Conservation (phyloP, 352 stramenopile genomes). For the Globisporangium yorkense region DNA sequence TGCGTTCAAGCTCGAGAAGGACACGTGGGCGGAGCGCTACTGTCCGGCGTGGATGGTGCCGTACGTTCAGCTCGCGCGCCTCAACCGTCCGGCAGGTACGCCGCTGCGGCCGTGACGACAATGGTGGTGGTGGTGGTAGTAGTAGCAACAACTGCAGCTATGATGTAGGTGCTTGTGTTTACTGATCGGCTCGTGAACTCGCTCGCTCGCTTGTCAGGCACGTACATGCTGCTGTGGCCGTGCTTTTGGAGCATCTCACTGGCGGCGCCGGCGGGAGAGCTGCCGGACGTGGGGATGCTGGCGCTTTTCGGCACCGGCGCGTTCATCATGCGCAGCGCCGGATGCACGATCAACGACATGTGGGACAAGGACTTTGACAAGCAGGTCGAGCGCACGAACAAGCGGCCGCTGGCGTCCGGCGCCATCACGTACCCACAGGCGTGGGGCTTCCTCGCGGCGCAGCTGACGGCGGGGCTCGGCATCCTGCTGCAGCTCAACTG, state of each 20-base stretch:
- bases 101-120: too few species aligned
- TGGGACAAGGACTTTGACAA: conserved; percentile 98
- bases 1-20: conserved; percentile 69
- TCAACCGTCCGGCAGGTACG: conserved; percentile 75
- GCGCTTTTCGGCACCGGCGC: conserved; percentile 85
- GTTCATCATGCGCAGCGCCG: conserved; percentile 96
- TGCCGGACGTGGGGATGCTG: conserved; percentile 82
- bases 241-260: conserved; percentile 97
- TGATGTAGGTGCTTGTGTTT: too few species aligned
- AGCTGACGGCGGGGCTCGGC: conserved; percentile 89
- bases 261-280: conserved; percentile 68
- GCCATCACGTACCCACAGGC: conserved; percentile 89
- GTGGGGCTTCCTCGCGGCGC: conserved; percentile 89
- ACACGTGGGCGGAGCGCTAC: conserved; percentile 82
- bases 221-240: conserved; percentile 96
- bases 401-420: conserved; percentile 91
- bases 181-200: too few species aligned
- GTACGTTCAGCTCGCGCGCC: conserved; percentile 82
- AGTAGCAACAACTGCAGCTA: too few species aligned
- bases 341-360: conserved; percentile 99
- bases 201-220: conserved; percentile 27
- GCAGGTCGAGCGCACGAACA: conserved; percentile 92
- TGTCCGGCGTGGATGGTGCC: conserved; percentile 72
- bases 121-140: too few species aligned
- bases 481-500: conserved; percentile 94